Evolutionary conservation across 225 moss, liverwort and hornwort species (phyloP).

Genomic region (Marchantia paleacea): DNA sequence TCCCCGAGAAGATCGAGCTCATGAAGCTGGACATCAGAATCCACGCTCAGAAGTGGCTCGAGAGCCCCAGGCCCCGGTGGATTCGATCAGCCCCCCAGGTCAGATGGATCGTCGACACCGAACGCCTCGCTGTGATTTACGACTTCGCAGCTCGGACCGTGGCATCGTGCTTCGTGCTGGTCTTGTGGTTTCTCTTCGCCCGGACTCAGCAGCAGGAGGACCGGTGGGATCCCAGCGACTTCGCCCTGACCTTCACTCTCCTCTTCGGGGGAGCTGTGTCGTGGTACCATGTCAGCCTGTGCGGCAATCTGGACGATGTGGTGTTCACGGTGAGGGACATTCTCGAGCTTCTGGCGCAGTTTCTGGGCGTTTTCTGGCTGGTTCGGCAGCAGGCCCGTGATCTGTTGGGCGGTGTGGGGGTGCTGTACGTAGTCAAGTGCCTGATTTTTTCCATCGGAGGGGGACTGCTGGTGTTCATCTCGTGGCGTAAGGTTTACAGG

Average conservation of each 20-base stretch:
- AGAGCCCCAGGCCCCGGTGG: conserved; percentile 5
- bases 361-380: conserved; percentile 11
- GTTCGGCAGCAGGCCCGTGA: conserved; percentile 7
- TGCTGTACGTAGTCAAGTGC: background rate
- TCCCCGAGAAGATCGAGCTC: conserved; percentile 8
- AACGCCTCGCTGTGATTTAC: conserved; percentile 4
- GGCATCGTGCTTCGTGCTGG: conserved; percentile 4
- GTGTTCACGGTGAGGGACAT: conserved; percentile 4
- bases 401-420: background rate
- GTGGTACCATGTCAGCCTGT: conserved; percentile 13
- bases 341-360: conserved; percentile 4
- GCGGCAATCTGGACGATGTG: conserved; percentile 12
- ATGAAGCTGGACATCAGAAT: conserved; percentile 4
- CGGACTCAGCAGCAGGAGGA: too few species aligned
- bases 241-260: background rate
- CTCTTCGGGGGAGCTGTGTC: background rate
- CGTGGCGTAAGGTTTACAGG: conserved; percentile 1
- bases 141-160: background rate
- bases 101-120: conserved; percentile 13
- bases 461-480: conserved; percentile 7
- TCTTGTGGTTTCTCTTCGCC: background rate
- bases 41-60: conserved; percentile 8
- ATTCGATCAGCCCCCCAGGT: background rate
- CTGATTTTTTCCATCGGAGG: background rate
- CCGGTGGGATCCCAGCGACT: too few species aligned